phyloP scores from a whole-genome alignment of 108 stramenopile genomes.

The Seminavis robusta region DNA sequence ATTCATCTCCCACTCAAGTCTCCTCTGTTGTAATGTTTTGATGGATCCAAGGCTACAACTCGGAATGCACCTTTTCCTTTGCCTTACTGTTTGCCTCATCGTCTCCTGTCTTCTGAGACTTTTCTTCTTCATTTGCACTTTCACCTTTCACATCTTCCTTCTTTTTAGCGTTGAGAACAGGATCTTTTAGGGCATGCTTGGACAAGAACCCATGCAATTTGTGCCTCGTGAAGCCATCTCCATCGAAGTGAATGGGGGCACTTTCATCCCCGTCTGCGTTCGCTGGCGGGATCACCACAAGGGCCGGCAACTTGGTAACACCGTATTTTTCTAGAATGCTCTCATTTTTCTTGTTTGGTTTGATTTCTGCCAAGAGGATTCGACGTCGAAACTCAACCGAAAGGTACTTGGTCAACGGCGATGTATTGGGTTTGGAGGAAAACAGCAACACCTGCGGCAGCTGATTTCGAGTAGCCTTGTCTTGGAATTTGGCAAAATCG shows the following conservation, averaged over 20 bases:
- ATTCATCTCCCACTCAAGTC: too few species aligned
- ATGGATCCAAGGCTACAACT: too few species aligned
- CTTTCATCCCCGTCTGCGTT: neutral
- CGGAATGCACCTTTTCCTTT: too few species aligned
- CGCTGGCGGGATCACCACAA: constrained; percentile 27
- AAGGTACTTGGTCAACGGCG: constrained; percentile 49
- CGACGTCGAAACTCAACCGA: constrained; percentile 60
- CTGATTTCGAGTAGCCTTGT: constrained; percentile 45
- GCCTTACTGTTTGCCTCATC: too few species aligned
- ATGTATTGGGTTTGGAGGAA: constrained; percentile 36
- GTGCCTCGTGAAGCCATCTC: constrained; percentile 42
- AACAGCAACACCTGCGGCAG: constrained; percentile 56
- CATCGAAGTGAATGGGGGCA: constrained; percentile 16
- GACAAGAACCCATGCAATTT: constrained; percentile 51
- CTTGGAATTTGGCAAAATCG: constrained; percentile 36
- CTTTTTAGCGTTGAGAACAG: constrained; percentile 17
- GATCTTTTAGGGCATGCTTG: constrained; percentile 38
- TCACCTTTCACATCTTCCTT: neutral
- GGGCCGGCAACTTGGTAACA: constrained; percentile 12
- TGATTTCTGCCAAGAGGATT: constrained; percentile 45
- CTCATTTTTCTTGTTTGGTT: constrained; percentile 50
- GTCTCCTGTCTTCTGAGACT: too few species aligned
- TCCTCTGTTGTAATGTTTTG: too few species aligned
- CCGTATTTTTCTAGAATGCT: constrained; percentile 39
- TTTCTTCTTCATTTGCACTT: too few species aligned